These are phyloP conservation scores for Scutellaria galericulata DNA, from an alignment of 257 asterid genomes.

Conservation along the genomic window DNA sequence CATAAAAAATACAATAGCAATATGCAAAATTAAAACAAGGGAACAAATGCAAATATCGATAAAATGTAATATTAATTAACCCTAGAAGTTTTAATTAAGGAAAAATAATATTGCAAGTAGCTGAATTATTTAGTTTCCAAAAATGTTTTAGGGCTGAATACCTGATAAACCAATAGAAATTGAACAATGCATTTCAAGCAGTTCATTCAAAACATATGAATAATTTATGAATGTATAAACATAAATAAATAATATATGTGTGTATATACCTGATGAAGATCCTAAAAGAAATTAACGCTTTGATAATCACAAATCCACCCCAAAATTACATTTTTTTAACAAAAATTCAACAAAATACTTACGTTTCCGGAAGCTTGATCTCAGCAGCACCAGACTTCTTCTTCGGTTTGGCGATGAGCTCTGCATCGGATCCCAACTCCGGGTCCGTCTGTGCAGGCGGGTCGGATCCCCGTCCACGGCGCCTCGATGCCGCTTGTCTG, in stretches of 20 bases:
- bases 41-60: background rate
- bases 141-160: background rate
- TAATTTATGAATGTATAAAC: background rate
- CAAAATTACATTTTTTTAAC: background rate
- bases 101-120: too few relatives aligned
- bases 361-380: constrained; percentile 74
- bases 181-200: background rate
- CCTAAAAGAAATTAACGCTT: constrained; percentile 9
- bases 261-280: constrained; percentile 17
- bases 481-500: constrained; percentile 64
- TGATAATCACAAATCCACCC: constrained; percentile 8
- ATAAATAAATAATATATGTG: background rate
- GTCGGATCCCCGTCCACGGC: constrained; percentile 46
- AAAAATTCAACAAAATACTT: constrained; percentile 30
- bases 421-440: constrained; percentile 23
- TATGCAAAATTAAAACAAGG: background rate
- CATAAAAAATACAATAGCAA: constrained; percentile 28
- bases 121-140: background rate
- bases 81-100: too few relatives aligned
- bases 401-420: constrained; percentile 39
- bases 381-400: constrained; percentile 41
- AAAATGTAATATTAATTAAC: background rate
- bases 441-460: constrained; percentile 35
- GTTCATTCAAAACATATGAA: background rate
- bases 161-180: background rate